These are phyloP conservation scores for Excoecaria cochinchinensis DNA, from an alignment of 345 rosid species.

Conservation along the genomic window DNA sequence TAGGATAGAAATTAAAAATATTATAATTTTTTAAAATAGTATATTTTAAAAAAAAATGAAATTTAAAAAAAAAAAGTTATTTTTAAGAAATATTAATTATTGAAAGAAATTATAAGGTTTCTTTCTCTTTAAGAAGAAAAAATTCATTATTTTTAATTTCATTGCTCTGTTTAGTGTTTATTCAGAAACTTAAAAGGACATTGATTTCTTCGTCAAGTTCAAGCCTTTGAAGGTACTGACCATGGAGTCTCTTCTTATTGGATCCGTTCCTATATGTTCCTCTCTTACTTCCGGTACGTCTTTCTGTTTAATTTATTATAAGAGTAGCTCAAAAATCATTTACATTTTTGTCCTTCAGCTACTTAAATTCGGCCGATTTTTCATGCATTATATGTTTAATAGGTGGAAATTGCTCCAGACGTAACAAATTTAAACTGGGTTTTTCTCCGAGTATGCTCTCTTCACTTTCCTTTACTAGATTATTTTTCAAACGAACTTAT, in stretches of 20 bases:
- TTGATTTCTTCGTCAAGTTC: background rate
- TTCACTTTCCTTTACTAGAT: background rate
- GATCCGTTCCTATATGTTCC: background rate
- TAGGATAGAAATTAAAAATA: too few relatives aligned
- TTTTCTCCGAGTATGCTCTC: conserved; percentile 22
- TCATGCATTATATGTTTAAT: background rate
- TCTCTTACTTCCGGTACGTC: background rate
- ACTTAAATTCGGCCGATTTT: background rate
- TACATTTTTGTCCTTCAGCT: background rate
- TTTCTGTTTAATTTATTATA: background rate
- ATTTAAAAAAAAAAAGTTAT: too few relatives aligned
- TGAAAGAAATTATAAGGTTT: too few relatives aligned
- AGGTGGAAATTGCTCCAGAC: conserved; percentile 38
- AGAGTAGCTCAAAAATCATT: background rate
- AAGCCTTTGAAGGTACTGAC: background rate
- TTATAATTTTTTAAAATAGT: too few relatives aligned
- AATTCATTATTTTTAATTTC: background rate
- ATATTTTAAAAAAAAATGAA: too few relatives aligned
- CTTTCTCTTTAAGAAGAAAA: too few relatives aligned
- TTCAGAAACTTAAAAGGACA: background rate
- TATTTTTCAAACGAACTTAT: background rate
- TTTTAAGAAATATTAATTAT: too few relatives aligned
- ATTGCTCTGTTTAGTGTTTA: background rate
- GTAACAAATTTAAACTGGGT: conserved; percentile 26
- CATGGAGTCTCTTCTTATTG: background rate